These are phyloP conservation scores for Lentinus brumalis DNA, from an alignment of 768 basidiomycete genomes.

Conservation along the genomic window DNA sequence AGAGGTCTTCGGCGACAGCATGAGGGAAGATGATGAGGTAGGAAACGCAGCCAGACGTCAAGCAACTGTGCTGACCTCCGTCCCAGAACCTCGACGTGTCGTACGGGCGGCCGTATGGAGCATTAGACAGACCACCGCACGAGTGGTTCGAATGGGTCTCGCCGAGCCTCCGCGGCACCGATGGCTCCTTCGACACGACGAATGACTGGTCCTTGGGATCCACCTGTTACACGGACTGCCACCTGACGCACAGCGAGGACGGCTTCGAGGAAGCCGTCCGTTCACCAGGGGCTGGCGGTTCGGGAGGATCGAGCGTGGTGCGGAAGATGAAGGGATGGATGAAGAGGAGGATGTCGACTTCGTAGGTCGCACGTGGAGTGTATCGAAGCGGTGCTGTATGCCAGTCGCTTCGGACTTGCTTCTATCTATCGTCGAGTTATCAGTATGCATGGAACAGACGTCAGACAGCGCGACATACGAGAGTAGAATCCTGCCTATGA, in stretches of 20 bases:
- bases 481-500: background rate
- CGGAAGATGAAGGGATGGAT: slow-evolving; percentile 16
- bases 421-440: background rate
- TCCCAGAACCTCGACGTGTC: background rate
- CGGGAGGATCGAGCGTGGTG: slow-evolving; percentile 7
- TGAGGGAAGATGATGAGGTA: background rate
- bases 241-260: slow-evolving; percentile 5
- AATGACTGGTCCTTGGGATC: slow-evolving; percentile 2
- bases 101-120: slow-evolving; percentile 9
- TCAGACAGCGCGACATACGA: background rate
- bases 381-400: too few relatives aligned
- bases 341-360: slow-evolving; percentile 14
- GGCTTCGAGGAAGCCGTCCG: background rate
- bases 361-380: background rate
- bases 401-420: too few relatives aligned
- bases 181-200: background rate
- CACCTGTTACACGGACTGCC: slow-evolving; percentile 5
- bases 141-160: slow-evolving; percentile 21
- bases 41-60: too few relatives aligned
- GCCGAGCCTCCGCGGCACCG: background rate
- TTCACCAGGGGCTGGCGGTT: background rate
- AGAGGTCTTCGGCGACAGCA: background rate
- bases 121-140: slow-evolving; percentile 2
- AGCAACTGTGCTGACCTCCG: background rate
- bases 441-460: background rate